phyloP scores from a whole-genome alignment of 768 basidiomycete species.

The Tricholoma flavovirens region DNA sequence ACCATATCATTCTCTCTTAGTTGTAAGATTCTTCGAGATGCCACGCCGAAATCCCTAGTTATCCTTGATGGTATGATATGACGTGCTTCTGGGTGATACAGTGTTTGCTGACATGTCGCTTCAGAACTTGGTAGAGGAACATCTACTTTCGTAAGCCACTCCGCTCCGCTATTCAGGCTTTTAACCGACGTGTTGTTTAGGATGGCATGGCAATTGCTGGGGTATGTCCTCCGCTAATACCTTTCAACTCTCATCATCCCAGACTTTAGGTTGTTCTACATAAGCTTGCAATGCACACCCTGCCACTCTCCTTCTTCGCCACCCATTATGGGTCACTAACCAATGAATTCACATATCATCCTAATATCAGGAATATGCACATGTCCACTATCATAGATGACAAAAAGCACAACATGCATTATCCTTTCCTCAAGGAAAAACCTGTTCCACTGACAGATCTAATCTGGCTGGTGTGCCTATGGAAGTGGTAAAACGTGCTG shows the following conservation, averaged over 20 bases:
- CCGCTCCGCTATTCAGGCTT: neutral
- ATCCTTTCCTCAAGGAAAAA: neutral
- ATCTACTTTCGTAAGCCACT: conserved; percentile 71
- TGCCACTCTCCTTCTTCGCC: conserved; percentile 92
- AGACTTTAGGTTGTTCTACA: conserved; percentile 76
- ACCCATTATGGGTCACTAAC: conserved; percentile 97
- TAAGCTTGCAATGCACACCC: conserved; percentile 86
- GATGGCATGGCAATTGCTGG: conserved; percentile 99
- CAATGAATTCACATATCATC: conserved; percentile 88
- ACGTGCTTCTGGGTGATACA: neutral
- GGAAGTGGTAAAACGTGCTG: conserved; percentile 83
- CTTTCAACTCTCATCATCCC: neutral
- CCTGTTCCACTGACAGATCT: conserved; percentile 2
- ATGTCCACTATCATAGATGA: conserved; percentile 95
- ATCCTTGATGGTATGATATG: conserved; percentile 80
- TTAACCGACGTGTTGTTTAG: conserved; percentile 27
- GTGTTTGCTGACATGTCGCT: conserved; percentile 8
- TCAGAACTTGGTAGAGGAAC: conserved; percentile 92
- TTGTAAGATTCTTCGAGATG: conserved; percentile 89
- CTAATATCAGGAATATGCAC: conserved; percentile 91
- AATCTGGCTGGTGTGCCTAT: conserved; percentile 88
- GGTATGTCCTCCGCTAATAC: conserved; percentile 31
- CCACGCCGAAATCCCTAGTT: conserved; percentile 89
- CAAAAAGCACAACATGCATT: conserved; percentile 73
- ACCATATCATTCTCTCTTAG: conserved; percentile 30